phyloP scores from a whole-genome alignment of 371 early-diverging fungal species.

The Apophysomyces ossiformis region DNA sequence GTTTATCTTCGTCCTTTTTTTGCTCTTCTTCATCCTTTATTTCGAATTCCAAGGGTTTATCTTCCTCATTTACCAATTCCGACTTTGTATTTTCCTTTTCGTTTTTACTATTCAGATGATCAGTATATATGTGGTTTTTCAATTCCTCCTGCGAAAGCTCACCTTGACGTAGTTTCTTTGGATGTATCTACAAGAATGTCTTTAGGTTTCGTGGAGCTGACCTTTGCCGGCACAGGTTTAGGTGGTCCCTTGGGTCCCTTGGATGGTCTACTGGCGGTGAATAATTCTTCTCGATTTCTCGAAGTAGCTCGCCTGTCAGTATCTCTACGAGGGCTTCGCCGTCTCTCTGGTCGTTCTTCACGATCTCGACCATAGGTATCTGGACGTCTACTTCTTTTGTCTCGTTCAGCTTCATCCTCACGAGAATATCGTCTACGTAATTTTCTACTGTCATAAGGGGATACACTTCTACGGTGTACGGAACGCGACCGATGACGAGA shows the following conservation, averaged over 20 bases:
- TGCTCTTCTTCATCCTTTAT: constrained; percentile 59
- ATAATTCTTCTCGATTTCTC: constrained; percentile 1
- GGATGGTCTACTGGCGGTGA: constrained; percentile 3
- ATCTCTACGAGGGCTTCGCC: constrained; percentile 13
- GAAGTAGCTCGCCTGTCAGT: constrained; percentile 2
- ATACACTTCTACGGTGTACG: constrained; percentile 14
- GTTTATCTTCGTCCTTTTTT: constrained; percentile 62
- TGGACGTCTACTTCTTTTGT: constrained; percentile 11
- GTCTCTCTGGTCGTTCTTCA: constrained; percentile 7
- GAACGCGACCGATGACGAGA: constrained; percentile 16
- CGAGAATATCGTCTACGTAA: constrained; percentile 9
- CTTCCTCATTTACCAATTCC: constrained; percentile 11
- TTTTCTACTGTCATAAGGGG: constrained; percentile 15
- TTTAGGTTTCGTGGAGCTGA: neutral
- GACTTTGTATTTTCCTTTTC: constrained; percentile 2
- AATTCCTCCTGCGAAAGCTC: neutral
- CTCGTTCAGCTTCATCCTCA: constrained; percentile 14
- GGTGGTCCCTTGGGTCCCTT: neutral
- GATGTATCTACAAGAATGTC: neutral
- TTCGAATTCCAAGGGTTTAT: constrained; percentile 39
- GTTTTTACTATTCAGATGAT: neutral
- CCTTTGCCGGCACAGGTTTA: neutral
- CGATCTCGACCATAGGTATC: neutral
- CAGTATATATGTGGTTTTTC: neutral
- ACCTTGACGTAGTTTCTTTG: neutral